Evolutionary conservation across 2,329 filamentous ascomycete genomes (phyloP).

Genomic region (Pseudocercospora ulei): DNA sequence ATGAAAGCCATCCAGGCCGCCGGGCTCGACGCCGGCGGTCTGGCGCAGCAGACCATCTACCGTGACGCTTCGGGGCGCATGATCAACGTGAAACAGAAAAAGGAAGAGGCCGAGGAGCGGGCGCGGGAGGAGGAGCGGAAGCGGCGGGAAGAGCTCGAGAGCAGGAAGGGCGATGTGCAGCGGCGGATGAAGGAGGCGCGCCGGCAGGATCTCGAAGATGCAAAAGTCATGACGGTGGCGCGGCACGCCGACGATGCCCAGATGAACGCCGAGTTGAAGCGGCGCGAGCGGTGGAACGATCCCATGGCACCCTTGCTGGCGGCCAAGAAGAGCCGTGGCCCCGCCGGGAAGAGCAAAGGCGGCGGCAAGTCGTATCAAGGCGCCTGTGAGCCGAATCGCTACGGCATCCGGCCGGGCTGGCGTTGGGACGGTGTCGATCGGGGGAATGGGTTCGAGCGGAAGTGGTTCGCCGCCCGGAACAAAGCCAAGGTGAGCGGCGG

Average conservation of each 20-base stretch:
- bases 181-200: slow-evolving; percentile 54
- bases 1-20: slow-evolving; percentile 41
- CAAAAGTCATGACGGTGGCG: slow-evolving; percentile 70
- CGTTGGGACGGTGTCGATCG: slow-evolving; percentile 96
- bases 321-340: slow-evolving; percentile 46
- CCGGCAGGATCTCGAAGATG: slow-evolving; percentile 63
- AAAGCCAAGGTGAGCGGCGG: slow-evolving; percentile 40
- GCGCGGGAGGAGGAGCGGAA: slow-evolving; percentile 60
- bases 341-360: slow-evolving; percentile 49
- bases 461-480: slow-evolving; percentile 85
- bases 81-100: slow-evolving; percentile 83
- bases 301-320: slow-evolving; percentile 73
- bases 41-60: slow-evolving; percentile 75
- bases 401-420: slow-evolving; percentile 84
- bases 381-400: slow-evolving; percentile 76
- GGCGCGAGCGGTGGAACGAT: slow-evolving; percentile 78
- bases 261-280: slow-evolving; percentile 74
- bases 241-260: slow-evolving; percentile 73
- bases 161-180: slow-evolving; percentile 78
- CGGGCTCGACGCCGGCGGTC: slow-evolving; percentile 38
- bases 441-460: slow-evolving; percentile 82
- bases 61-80: slow-evolving; percentile 90
- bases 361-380: slow-evolving; percentile 58
- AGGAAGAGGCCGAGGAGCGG: slow-evolving; percentile 73
- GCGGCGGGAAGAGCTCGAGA: slow-evolving; percentile 57